Percentiles rank a stretch among this genome's conserved stretches.
These are phyloP conservation scores for Backusella tuberculispora DNA, from an alignment of 192 early-diverging fungal species.

Conservation along the genomic window DNA sequence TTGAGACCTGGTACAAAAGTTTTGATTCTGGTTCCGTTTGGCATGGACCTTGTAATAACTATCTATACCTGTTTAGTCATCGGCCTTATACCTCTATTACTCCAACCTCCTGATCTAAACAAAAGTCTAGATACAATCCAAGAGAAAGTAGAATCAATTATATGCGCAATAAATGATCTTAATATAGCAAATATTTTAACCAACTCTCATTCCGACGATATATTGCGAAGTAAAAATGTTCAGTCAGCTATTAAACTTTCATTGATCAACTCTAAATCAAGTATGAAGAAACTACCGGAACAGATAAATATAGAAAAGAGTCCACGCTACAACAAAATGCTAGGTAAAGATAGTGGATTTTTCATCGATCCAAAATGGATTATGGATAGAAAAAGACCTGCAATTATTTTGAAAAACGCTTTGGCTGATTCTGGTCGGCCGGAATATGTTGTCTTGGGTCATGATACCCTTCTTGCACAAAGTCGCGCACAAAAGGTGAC, in stretches of 20 bases:
- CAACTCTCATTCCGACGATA: slow-evolving; percentile 67
- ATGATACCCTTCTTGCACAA: slow-evolving; percentile 58
- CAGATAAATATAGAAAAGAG: slow-evolving; percentile 68
- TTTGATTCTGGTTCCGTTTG: slow-evolving; percentile 67
- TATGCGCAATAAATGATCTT: slow-evolving; percentile 66
- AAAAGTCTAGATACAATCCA: slow-evolving; percentile 60
- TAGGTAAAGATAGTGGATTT: slow-evolving; percentile 63
- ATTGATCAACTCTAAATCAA: slow-evolving; percentile 22
- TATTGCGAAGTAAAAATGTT: slow-evolving; percentile 66
- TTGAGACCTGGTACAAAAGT: slow-evolving; percentile 62
- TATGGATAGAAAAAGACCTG: slow-evolving; percentile 10
- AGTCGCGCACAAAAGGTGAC: slow-evolving; percentile 63
- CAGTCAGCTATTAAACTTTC: slow-evolving; percentile 58
- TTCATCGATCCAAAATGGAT: slow-evolving; percentile 58
- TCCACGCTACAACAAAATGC: slow-evolving; percentile 59
- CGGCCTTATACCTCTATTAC: slow-evolving; percentile 72
- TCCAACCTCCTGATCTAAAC: slow-evolving; percentile 64
- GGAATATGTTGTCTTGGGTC: slow-evolving; percentile 48
- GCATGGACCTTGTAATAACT: slow-evolving; percentile 67
- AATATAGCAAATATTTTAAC: slow-evolving; percentile 59
- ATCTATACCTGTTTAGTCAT: slow-evolving; percentile 82
- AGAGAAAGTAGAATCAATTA: slow-evolving; percentile 70
- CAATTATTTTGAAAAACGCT: slow-evolving; percentile 60
- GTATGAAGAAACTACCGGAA: slow-evolving; percentile 49
- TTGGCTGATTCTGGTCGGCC: slow-evolving; percentile 50